Evolutionary conservation across 202 grass and related monocot genomes (phyloP).

Genomic region (Bolboschoenoplectus hybrid): DNA sequence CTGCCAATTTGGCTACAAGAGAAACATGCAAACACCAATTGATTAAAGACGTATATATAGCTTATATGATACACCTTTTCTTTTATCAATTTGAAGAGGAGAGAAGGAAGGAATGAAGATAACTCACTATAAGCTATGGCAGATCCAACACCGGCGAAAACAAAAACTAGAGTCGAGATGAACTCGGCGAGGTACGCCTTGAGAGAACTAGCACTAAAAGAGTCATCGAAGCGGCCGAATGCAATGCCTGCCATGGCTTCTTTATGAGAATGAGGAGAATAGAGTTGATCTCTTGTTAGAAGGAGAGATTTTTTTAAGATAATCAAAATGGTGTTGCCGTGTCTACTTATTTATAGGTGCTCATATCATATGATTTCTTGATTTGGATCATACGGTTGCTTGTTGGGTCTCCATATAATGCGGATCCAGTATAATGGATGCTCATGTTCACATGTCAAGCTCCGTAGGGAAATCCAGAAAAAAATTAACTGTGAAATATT

Average conservation of each 20-base stretch:
- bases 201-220: constrained; percentile 54
- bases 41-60: neutral
- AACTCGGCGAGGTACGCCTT: constrained; percentile 85
- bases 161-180: constrained; percentile 70
- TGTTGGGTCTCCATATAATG: constrained; percentile 23
- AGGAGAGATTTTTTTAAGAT: constrained; percentile 9
- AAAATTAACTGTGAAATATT: neutral
- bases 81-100: neutral
- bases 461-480: neutral
- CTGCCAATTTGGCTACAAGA: constrained; percentile 55
- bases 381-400: constrained; percentile 42
- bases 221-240: constrained; percentile 71
- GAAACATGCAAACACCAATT: constrained; percentile 1
- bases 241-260: constrained; percentile 59
- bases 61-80: neutral
- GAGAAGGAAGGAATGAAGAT: neutral
- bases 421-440: neutral
- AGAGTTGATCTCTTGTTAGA: neutral
- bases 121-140: constrained; percentile 78
- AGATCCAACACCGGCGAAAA: constrained; percentile 71
- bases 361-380: neutral
- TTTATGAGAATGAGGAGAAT: neutral
- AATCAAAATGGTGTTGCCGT: neutral
- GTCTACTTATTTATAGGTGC: constrained; percentile 49
- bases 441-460: neutral